Evolutionary conservation across 176 grass and related monocot genomes (phyloP), one percentile per base, ranked within the genome.

Genomic region (Metroxylon sagu): DNA sequence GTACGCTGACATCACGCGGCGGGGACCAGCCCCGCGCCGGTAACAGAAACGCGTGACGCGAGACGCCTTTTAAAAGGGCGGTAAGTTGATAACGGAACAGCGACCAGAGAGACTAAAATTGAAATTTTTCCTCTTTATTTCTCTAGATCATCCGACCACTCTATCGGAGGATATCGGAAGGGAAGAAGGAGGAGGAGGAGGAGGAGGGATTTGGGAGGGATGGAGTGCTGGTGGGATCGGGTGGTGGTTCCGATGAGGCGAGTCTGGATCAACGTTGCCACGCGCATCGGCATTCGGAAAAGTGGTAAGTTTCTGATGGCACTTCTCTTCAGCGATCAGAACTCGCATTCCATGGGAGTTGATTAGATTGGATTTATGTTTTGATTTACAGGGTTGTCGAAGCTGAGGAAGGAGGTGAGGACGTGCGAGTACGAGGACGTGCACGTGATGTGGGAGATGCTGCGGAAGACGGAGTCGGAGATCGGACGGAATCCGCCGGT

Each of bases 361-460:
- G 39, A 4, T 55, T 18, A 18, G 12, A 43, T 70, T 52, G 8
- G 25, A 69, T 49, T 21, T 16, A 76, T 64, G 25, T 30, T 49
- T 25, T 48, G 14, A 5, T 5, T 0, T 58, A 49, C 71, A 95
- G 91, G 84, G 10, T 59, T 95, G 54, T 58, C 81, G 25, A 65
- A 75, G 56, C 75, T 95, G 52, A 63, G 60, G 14, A 58, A 68
- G 60, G 89, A 89, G 16, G 81, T 95, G 60, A 80, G 71, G 21
- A 82, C 81, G 39, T 85, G 89, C 74, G 80, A 95, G 78, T 95
- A 95, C 68, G 49, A 50, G 52, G 89, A 95, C 52, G 78, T 95
- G 16, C 89, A 76, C 50, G 85, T 95, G 71, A 88, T 88, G 81
- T 88, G 89, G 84, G 75, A 77, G 75, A 82, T 88, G 78, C 84